Base-by-base conservation (phyloP, 192 early-diverging fungal species). In the Fimicolochytrium jonesii region DNA sequence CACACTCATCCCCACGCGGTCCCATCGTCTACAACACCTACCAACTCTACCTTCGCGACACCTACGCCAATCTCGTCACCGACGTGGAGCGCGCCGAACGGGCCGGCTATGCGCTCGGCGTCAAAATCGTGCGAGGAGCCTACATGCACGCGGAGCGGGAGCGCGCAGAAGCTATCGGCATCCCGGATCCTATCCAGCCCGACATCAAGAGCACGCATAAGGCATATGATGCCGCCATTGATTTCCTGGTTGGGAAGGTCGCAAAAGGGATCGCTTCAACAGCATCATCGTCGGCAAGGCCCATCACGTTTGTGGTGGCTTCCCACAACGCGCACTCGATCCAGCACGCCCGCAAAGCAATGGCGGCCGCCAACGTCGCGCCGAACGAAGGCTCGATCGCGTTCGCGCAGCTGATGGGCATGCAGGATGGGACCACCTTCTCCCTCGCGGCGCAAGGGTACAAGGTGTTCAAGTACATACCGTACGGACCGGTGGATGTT, bases 381-480 rank as follows among this genome's bases (percentile, higher is more conserved):
- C 63, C 79, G 6, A 34, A 71, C 34, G 68, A 72, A 28, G 86
- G 84, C 57, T 58, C 83, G 7, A 88, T 98, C 25, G 83, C 85
- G 70, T 95, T 98, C 72, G 95, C 90, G 23, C 95, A 98, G 79
- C 76, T 98, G 47, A 85, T 91, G 84, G 84, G 91, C 47, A 98
- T 98, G 95, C 86, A 91, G 70, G 95, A 98, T 71, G 83, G 83
- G 20, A 85, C 88, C 28, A 90, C 91, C 34, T 91, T 88, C 67
- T 85, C 83, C 0, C 78, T 98, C 45, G 93, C 87, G 30, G 70
- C 78, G 39, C 66, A 81, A 44, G 90, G 86, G 10, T 90, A 88
- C 59, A 81, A 80, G 61, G 87, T 89, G 52, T 93, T 89, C 81
- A 97, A 97, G 82, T 94, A 93, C 67, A 80, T 98, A 4, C 89